Percentiles rank a stretch among this genome's conserved stretches.
phyloP scores from a whole-genome alignment of 2,329 filamentous ascomycete species.

The Ramularia endophylla region DNA sequence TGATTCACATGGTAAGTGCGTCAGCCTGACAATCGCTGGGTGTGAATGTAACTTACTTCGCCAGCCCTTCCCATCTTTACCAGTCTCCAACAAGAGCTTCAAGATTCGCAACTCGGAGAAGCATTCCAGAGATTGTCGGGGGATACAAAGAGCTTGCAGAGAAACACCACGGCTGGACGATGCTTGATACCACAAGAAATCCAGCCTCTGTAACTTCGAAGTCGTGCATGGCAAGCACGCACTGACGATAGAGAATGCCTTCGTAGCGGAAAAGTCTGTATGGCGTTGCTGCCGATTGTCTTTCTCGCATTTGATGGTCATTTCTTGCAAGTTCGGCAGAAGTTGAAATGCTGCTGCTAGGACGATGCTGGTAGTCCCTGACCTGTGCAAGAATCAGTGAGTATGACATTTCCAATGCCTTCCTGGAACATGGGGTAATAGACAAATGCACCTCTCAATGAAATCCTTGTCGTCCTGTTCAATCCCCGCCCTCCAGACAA shows the following conservation, averaged over 20 bases:
- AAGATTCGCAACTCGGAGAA: background rate
- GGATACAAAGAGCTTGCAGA: background rate
- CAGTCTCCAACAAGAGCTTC: background rate
- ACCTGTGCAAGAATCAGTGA: background rate
- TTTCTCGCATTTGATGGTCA: background rate
- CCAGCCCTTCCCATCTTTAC: background rate
- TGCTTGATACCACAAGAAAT: background rate
- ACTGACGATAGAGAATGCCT: background rate
- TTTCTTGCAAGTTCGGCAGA: background rate
- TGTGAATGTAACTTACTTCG: slow-evolving; percentile 2
- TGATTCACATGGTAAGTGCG: too few species aligned
- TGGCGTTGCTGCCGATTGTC: background rate
- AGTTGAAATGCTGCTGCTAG: background rate
- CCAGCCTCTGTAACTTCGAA: background rate
- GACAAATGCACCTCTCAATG: background rate
- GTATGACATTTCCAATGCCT: background rate
- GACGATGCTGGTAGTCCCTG: background rate
- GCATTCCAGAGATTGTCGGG: background rate
- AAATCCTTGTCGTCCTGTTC: background rate
- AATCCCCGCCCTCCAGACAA: background rate
- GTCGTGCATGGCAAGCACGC: background rate
- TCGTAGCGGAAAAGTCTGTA: background rate
- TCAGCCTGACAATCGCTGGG: background rate
- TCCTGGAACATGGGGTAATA: too few species aligned
- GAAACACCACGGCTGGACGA: background rate